Evolutionary conservation across 192 early-diverging fungal genomes (phyloP), one percentile per base, ranked within the genome.

Genomic region (Geosiphon pyriformis): DNA sequence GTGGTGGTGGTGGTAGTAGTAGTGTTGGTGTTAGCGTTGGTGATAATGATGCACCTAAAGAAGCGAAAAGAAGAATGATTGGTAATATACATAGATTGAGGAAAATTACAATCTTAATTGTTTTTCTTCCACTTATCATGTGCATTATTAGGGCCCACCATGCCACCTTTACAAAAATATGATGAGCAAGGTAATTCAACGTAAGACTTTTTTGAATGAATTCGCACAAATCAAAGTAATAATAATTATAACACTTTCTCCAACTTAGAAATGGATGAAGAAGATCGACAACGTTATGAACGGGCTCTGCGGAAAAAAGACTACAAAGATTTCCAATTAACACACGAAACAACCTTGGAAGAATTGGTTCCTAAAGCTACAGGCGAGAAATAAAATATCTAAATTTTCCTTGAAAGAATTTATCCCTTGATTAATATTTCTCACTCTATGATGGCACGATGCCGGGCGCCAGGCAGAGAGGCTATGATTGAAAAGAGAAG

Each of bases 361-460:
- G 88, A 89, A 70, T 61, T 89, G 0, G 84, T 75, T 3, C 90
- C 90, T 17, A 88, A 85, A 59, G 78, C 76, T 22, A 88, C 86
- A 1, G 75, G 82, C 76, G 17, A 47, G 58, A 57, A 67, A 20
- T 22, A 17, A 46, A 32, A 51, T 69, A n/a, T 53, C 10, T 53
- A n/a, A n/a, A n/a, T n/a, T n/a, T n/a, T n/a, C n/a, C n/a, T n/a
- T n/a, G n/a, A n/a, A n/a, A n/a, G n/a, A n/a, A n/a, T n/a, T n/a
- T n/a, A n/a, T n/a, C n/a, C n/a, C n/a, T n/a, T n/a, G n/a, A n/a
- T n/a, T n/a, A n/a, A n/a, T n/a, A n/a, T n/a, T n/a, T n/a, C n/a
- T n/a, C n/a, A n/a, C n/a, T n/a, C n/a, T n/a, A n/a, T n/a, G n/a
- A n/a, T n/a, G n/a, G n/a, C n/a, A n/a, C n/a, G n/a, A n/a, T n/a